Conservation (phyloP, 1,284 basidiomycete genomes). For the Pisolithus thermaeus region DNA sequence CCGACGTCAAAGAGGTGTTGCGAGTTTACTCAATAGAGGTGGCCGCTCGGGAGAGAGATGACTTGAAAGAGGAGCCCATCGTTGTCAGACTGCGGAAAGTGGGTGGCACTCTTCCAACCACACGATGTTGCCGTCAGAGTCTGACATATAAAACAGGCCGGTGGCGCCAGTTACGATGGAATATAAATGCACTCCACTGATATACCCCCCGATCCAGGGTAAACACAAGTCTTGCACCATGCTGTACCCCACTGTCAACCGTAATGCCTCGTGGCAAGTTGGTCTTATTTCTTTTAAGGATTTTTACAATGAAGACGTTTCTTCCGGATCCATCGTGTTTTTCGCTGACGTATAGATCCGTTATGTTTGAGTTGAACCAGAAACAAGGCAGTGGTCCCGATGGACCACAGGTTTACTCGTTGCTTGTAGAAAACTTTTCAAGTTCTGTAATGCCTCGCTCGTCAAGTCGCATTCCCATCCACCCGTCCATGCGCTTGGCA, state of each 20-base stretch:
- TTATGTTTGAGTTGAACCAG: background rate
- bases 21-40: conserved; percentile 82
- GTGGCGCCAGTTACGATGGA: conserved; percentile 78
- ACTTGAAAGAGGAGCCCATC: conserved; percentile 79
- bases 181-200: conserved; percentile 39
- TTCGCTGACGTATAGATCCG: background rate
- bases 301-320: background rate
- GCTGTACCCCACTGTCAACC: conserved; percentile 9
- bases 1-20: conserved; percentile 79
- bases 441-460: conserved; percentile 63
- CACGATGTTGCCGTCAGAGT: conserved; percentile 7
- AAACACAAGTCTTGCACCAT: conserved; percentile 11
- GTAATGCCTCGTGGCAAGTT: conserved; percentile 9
- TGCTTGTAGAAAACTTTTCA: conserved; percentile 34
- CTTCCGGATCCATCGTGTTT: background rate
- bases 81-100: conserved; percentile 71
- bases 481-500: conserved; percentile 74
- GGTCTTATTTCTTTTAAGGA: background rate
- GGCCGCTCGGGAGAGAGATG: conserved; percentile 71
- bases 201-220: conserved; percentile 10
- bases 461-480: conserved; percentile 87
- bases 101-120: conserved; percentile 18
- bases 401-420: background rate
- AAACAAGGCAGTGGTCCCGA: background rate
- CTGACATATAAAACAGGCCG: conserved; percentile 45